Base-by-base conservation (phyloP, 164 flowering plant genomes). In the Stephania japonica region DNA sequence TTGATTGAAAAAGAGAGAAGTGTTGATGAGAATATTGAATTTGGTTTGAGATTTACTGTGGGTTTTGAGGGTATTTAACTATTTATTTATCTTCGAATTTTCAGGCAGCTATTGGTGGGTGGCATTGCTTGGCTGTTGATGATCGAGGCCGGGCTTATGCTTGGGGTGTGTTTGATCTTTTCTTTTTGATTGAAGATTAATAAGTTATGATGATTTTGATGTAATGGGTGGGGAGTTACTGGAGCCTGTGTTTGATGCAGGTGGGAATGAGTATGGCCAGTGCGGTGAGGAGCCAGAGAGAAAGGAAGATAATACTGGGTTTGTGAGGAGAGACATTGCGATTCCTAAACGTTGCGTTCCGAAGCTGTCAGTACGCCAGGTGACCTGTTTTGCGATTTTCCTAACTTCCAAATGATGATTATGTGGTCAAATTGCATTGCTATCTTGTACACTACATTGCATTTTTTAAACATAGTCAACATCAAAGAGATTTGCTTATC, bases 41-140 rank as follows among this genome's bases (percentile, higher is more conserved):
- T 59, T 59, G n/a, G 24, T n/a, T 59, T 59, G 23, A 59, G 27
- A 49, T 47, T 44, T 13, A 18, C 4, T 59, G 25, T 42, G 23
- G 53, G 61, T 44, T 68, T 47, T 61, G 61, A 61, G 69, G 53
- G 19, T 53, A 50, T 21, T 68, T 32, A 32, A 32, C 38, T 32
- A 32, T 32, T 2, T 32, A 0, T 32, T 32, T 32, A 32, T 32
- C 38, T 42, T 65, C 21, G 71, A 73, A 43, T 24, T 80, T 79
- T 64, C 81, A 96, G 99, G 99, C 99, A 6, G 99, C 99, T 50
- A 96, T 96, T 82, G 99, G 99, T 80, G 99, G 99, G 27, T 96
- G 99, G 99, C 99, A 96, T 77, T 96, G 99, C 86, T 87, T 96
- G 87, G 99, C 99, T 76, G 99, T 96, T 72, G 99, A 96, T 80